Percentiles rank a stretch among this genome's conserved stretches.
These are phyloP conservation scores for Rhizoclosmatium sp. DNA, from an alignment of 192 early-diverging fungal genomes.

Conservation along the genomic window DNA sequence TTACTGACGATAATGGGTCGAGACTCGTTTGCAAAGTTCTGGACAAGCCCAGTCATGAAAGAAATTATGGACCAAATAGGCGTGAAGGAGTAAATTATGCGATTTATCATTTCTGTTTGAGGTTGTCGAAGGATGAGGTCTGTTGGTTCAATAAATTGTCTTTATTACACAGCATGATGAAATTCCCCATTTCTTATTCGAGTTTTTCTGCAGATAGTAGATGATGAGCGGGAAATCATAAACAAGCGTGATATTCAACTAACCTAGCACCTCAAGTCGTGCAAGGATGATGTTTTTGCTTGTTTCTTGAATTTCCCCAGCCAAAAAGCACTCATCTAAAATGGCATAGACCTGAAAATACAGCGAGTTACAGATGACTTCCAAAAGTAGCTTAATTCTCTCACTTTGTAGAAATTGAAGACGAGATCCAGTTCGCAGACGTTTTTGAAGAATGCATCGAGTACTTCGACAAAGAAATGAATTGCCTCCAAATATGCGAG, in stretches of 20 bases:
- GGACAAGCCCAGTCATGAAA: constrained; percentile 20
- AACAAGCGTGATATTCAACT: constrained; percentile 14
- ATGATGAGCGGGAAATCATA: not conserved
- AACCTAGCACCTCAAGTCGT: constrained; percentile 60
- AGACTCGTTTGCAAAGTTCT: constrained; percentile 21
- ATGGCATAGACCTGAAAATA: constrained; percentile 77
- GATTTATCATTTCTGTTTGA: not conserved
- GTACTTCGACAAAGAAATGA: constrained; percentile 98
- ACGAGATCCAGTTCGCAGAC: constrained; percentile 98
- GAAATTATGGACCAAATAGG: not conserved
- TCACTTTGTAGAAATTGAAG: constrained; percentile 93
- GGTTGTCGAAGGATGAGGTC: not conserved
- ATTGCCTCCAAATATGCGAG: constrained; percentile 94
- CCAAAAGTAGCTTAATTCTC: constrained; percentile 1
- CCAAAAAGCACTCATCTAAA: constrained; percentile 96
- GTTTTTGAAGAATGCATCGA: constrained; percentile 98
- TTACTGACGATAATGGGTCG: not conserved
- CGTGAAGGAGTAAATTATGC: not conserved
- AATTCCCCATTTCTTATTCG: not conserved
- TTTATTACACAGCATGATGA: not conserved
- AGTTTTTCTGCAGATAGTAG: not conserved
- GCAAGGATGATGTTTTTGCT: constrained; percentile 59
- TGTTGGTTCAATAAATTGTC: not conserved
- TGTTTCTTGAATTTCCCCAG: constrained; percentile 98
- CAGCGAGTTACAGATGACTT: constrained; percentile 12